Evolutionary conservation across 1,139 yeast genomes (phyloP), one percentile per base, ranked within the genome.

Genomic region (Suhomyces bolitotheri): DNA sequence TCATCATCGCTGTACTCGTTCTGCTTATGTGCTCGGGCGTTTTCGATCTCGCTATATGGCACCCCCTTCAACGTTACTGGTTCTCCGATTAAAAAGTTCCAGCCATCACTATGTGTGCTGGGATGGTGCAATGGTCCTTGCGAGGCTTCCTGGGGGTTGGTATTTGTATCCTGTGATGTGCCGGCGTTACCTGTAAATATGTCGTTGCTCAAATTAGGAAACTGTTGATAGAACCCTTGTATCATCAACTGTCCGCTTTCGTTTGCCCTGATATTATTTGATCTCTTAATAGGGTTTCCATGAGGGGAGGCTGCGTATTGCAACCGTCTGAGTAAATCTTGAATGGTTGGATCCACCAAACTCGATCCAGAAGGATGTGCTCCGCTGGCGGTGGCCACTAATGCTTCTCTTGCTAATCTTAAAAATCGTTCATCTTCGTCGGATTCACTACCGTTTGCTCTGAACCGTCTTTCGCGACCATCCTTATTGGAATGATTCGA

Each of bases 251-350:
- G 71, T 4, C 76, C 76, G 36, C 59, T 62, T 27, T 60, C 66
- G 45, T 69, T 69, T 28, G 70, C 63, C 15, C 52, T 54, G n/a
- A 70, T 61, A 16, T 55, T 54, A 9, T 60, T 58, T 7, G 66
- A 60, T 25, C 56, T 56, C 25, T 57, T 58, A 16, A 70, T 70
- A 5, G 76, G 76, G 43, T 70, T 71, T 33, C 71, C 47, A 52
- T 76, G 82, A 3, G 82, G 81, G 16, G 79, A 66, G 38, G 70
- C 60, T 9, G 75, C 76, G 46, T 77, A 77, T 45, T 75, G 80
- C 33, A 76, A 57, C 39, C 82, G 51, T 39, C 65, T 62, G 25
- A 77, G 55, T 19, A 77, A 60, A 45, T 74, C 80, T 44, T 66
- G 65, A 16, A 77, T 71, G 1, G 82, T 76, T 4, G 82, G 82